Evolutionary conservation across 2,329 filamentous ascomycete species (phyloP), one percentile per base, ranked within the genome.

Genomic region (Exophiala phaeomuriformis): DNA sequence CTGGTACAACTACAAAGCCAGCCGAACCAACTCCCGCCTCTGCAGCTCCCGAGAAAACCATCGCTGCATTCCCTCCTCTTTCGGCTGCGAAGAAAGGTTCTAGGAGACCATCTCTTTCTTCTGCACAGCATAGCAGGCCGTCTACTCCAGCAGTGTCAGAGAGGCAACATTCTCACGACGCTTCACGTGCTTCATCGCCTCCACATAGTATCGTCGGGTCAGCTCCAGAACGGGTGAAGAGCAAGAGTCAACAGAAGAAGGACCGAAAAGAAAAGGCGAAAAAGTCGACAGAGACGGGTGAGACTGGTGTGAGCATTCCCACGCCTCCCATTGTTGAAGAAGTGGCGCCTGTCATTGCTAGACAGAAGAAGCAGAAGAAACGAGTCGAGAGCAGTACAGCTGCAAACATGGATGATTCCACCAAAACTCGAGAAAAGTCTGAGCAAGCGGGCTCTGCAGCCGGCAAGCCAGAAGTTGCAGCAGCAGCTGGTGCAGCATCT

Each of bases 201-300:
- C 83, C 81, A 1, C 71, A 71, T 8, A 71, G 71, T 47, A 77
- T 76, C 55, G 76, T 83, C 28, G 80, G 81, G 4, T 77, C 78
- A 41, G 81, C 80, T 2, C 80, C 80, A 6, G 73, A 82, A 3
- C 72, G 79, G 47, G 70, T 76, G 47, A 78, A 82, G 65, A 82
- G 79, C 4, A 84, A 84, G 67, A 82, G 73, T 51, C 80, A 84
- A 61, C 71, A 73, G 45, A 83, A 82, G 68, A 84, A 83, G 65
- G 77, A 81, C 53, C 68, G 77, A 49, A 66, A 71, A 53, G 73
- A 78, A 47, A 75, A 75, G 56, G 72, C 73, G 1, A 76, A 74
- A 60, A 69, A 74, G 39, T 68, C 67, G 1, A 60, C 63, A 7
- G 72, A 75, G 53, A 66, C 67, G 8, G 68, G 74, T 64, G 74